These are phyloP conservation scores for Centella asiatica DNA, from an alignment of 129 eudicot species.

Conservation along the genomic window DNA sequence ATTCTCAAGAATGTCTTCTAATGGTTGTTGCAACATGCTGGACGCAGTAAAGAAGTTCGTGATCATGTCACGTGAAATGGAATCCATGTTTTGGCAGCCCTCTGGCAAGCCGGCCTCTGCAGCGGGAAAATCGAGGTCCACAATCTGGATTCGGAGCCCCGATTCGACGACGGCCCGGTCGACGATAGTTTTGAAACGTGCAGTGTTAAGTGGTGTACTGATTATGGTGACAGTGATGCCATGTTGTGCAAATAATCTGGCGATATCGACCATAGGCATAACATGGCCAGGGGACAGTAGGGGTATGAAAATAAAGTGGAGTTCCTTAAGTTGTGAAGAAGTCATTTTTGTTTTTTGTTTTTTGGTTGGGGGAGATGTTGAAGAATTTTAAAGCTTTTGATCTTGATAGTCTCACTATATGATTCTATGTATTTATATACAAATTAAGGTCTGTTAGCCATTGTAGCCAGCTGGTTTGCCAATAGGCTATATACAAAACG, in stretches of 20 bases:
- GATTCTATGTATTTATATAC: no score
- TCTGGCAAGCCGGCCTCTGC: constrained; percentile 25
- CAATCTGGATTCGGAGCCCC: constrained; percentile 30
- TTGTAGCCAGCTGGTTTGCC: no score
- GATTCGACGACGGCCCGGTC: constrained; percentile 28
- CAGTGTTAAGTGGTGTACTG: constrained; percentile 53
- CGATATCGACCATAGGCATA: constrained; percentile 65
- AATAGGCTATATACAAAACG: no score
- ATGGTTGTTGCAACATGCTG: constrained; percentile 20
- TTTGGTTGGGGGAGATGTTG: neutral
- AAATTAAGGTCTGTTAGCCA: no score
- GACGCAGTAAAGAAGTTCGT: constrained; percentile 21
- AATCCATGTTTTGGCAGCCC: constrained; percentile 34
- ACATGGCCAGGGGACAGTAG: constrained; percentile 64
- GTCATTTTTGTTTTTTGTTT: constrained; percentile 9
- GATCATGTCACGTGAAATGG: constrained; percentile 13
- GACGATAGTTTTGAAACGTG: constrained; percentile 24
- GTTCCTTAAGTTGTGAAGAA: constrained; percentile 15
- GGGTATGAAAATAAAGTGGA: constrained; percentile 59
- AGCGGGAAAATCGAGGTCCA: constrained; percentile 27
- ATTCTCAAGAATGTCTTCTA: constrained; percentile 13
- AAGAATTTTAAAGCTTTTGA: no score
- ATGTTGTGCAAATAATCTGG: constrained; percentile 42
- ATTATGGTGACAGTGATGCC: constrained; percentile 31
- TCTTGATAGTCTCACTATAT: no score